Evolutionary conservation across 345 rosid genomes (phyloP), one percentile per base, ranked within the genome.

Genomic region (Eucalyptus regnans): DNA sequence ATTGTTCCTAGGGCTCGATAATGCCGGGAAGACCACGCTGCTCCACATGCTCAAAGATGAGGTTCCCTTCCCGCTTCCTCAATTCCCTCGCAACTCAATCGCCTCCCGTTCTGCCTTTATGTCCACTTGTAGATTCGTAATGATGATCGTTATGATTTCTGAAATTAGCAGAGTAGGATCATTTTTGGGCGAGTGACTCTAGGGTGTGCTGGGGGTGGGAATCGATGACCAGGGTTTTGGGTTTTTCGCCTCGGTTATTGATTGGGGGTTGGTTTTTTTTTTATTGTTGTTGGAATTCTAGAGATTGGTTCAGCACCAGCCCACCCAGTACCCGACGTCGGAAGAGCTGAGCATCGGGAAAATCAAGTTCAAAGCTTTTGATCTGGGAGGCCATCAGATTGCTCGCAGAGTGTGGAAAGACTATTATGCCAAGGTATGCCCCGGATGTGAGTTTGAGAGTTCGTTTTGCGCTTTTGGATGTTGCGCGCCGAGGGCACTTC

Each of bases 351-450:
- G 96, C 91, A 97, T 97, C 88, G 99, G 99, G 23, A 94, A 96
- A 90, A 95, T 97, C 90, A 95, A 95, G 92, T 97, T 97, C 90
- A 97, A 97, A 92, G 98, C 98, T 1, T 95, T 97, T 86, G 99
- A 97, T 86, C 94, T 97, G 93, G 98, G 99, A 2, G 99, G 99
- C 68, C 99, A 97, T 92, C 99, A 97, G 92, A 96, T 97, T 87
- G 98, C 98, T 86, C 96, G 99, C 37, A 87, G 99, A 88, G 99
- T 97, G 20, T 96, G 99, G 99, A 97, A 96, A 88, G 98, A 96
- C 91, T 97, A 97, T 92, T 97, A 97, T 91, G 96, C 99, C 16
- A 96, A 97, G 98, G 98, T 96, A 85, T 2, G 0, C 27, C 14
- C 27, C 3, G 48, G 48, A 41, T 76, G 48, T 3, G 14, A 41